Conservation (phyloP, 768 basidiomycete genomes). For the Hemileccinum impolitum region DNA sequence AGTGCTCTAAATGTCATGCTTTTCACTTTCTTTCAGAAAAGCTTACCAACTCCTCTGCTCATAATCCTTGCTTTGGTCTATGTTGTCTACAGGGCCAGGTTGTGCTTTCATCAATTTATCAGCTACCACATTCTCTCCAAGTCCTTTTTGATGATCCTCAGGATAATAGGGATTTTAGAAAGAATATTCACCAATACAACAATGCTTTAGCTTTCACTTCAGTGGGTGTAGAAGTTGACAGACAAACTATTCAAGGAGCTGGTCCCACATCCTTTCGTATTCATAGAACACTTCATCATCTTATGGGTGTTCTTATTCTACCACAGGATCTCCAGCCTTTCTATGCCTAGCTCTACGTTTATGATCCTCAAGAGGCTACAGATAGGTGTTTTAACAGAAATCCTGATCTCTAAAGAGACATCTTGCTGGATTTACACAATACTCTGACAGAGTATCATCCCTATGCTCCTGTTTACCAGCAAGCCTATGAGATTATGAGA, state of each 20-base stretch:
- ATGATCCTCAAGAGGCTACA: constrained; percentile 37
- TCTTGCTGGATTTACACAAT: constrained; percentile 23
- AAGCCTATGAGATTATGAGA: constrained; percentile 32
- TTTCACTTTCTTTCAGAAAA: constrained; percentile 16
- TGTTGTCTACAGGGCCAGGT: constrained; percentile 32
- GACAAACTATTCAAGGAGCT: neutral
- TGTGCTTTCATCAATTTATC: constrained; percentile 14
- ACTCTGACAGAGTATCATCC: constrained; percentile 18
- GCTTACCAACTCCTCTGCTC: neutral
- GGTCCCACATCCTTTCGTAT: constrained; percentile 17
- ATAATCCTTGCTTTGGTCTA: constrained; percentile 16
- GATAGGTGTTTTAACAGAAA: constrained; percentile 13
- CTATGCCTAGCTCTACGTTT: constrained; percentile 42
- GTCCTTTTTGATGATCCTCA: constrained; percentile 14
- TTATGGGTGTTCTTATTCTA: constrained; percentile 32
- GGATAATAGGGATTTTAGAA: constrained; percentile 19
- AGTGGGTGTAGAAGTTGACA: neutral
- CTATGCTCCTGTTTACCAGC: constrained; percentile 30
- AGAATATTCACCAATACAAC: constrained; percentile 41
- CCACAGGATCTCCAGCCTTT: constrained; percentile 13
- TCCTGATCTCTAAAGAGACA: too few species aligned
- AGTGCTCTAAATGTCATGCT: constrained; percentile 16
- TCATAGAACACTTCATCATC: constrained; percentile 36
- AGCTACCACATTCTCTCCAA: constrained; percentile 14
- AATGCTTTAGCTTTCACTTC: constrained; percentile 22